Conservation (phyloP, 345 rosid genomes). For the Mercurialis annua region DNA sequence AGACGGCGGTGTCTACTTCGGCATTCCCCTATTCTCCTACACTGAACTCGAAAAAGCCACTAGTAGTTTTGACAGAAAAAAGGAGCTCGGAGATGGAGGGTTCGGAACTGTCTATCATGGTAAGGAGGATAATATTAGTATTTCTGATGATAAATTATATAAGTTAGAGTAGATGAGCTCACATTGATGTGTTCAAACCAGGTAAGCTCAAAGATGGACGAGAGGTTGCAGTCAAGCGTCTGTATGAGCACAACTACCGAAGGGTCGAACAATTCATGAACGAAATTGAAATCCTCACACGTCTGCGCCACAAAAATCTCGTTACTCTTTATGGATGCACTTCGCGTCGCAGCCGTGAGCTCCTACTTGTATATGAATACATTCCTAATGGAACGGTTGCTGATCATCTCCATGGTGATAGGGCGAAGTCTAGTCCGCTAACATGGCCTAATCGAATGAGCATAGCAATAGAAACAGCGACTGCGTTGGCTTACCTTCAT, state of each 20-base stretch:
- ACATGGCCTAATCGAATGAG: constrained; percentile 25
- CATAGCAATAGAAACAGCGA: constrained; percentile 23
- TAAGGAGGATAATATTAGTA: constrained; percentile 6
- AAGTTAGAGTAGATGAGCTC: not conserved
- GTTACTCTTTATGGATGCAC: constrained; percentile 40
- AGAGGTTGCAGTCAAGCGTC: constrained; percentile 39
- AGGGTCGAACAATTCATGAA: constrained; percentile 35
- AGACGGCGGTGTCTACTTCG: constrained; percentile 19
- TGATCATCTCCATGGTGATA: constrained; percentile 22
- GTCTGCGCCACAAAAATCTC: constrained; percentile 34
- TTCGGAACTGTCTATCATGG: constrained; percentile 28
- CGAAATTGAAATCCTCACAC: constrained; percentile 31
- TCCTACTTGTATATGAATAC: constrained; percentile 33
- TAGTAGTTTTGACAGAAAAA: constrained; percentile 14
- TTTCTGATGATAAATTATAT: not conserved
- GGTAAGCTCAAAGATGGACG: constrained; percentile 35
- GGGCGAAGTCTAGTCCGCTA: constrained; percentile 11
- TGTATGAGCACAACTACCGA: constrained; percentile 24
- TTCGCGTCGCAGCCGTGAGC: constrained; percentile 33
- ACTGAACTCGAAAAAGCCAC: constrained; percentile 26
- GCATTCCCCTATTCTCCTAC: constrained; percentile 21
- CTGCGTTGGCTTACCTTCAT: constrained; percentile 23
- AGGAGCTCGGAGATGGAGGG: constrained; percentile 30
- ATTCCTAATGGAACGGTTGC: constrained; percentile 25
- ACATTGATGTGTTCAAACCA: constrained; percentile 6